A percentile compares a stretch with the other conserved stretches of the same genome.
These are phyloP conservation scores for Pueraria montana DNA, from an alignment of 306 rosid genomes.

Conservation along the genomic window DNA sequence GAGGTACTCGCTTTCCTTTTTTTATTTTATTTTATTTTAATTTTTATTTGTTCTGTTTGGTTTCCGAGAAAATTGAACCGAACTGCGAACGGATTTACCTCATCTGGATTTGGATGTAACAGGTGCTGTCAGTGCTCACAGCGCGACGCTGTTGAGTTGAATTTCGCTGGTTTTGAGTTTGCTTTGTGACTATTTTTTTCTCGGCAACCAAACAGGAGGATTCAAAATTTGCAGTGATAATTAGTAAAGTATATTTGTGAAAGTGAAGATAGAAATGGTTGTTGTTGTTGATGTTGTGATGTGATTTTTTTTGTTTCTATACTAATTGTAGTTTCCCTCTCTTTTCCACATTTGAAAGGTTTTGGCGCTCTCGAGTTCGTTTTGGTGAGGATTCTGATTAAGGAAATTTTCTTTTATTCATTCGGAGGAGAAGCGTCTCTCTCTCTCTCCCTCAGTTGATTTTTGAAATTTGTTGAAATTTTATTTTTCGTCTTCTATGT, in stretches of 20 bases:
- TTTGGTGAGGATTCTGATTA: slow-evolving; percentile 96
- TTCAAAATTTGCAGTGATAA: slow-evolving; percentile 43
- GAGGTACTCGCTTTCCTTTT: slow-evolving; percentile 56
- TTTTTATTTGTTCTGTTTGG: slow-evolving; percentile 54
- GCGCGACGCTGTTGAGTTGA: slow-evolving; percentile 41
- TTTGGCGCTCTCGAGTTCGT: slow-evolving; percentile 79
- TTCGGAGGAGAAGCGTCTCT: slow-evolving; percentile 65
- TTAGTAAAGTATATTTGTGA: slow-evolving; percentile 46
- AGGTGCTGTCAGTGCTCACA: slow-evolving; percentile 38
- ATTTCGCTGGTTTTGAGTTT: slow-evolving; percentile 46
- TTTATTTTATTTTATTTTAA: background rate
- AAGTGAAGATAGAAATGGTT: slow-evolving; percentile 52
- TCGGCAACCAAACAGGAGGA: slow-evolving; percentile 69
- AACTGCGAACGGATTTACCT: slow-evolving; percentile 30
- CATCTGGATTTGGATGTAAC: slow-evolving; percentile 46
- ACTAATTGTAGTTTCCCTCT: slow-evolving; percentile 66
- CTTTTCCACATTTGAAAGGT: slow-evolving; percentile 69
- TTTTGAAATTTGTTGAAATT: slow-evolving; percentile 50
- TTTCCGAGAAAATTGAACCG: slow-evolving; percentile 61
- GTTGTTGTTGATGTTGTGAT: slow-evolving; percentile 21
- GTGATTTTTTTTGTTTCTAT: slow-evolving; percentile 17
- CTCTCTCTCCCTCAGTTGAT: slow-evolving; percentile 63
- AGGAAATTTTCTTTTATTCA: slow-evolving; percentile 77
- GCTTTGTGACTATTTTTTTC: slow-evolving; percentile 47
- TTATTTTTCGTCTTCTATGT: slow-evolving; percentile 3